These are phyloP conservation scores for Afroboletus lepidellus DNA, from an alignment of 1,284 basidiomycete genomes.

Conservation along the genomic window DNA sequence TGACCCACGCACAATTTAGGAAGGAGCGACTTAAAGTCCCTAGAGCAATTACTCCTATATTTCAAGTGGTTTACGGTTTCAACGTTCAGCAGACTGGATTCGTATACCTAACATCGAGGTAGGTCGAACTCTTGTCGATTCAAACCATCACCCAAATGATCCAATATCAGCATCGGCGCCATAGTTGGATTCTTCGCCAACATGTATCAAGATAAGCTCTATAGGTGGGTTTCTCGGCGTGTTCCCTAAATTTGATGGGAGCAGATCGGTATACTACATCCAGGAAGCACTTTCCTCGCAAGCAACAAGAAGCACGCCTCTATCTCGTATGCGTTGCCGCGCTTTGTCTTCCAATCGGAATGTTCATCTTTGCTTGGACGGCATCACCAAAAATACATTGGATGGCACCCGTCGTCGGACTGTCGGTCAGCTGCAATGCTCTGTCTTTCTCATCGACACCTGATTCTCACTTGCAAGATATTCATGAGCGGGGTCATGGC, in stretches of 20 bases:
- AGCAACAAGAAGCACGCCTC: conserved; percentile 61
- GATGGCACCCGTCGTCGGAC: conserved; percentile 43
- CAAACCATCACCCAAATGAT: not conserved
- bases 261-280: not conserved
- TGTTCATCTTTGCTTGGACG: conserved; percentile 51
- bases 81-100: conserved; percentile 62
- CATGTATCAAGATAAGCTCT: conserved; percentile 65
- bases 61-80: conserved; percentile 63
- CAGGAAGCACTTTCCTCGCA: conserved; percentile 32
- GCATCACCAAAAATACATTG: conserved; percentile 34
- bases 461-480: conserved; percentile 40
- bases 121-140: conserved; percentile 24
- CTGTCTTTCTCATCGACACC: not conserved
- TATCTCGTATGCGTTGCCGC: conserved; percentile 55
- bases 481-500: conserved; percentile 57
- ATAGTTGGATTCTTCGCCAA: conserved; percentile 57
- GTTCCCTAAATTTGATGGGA: not conserved
- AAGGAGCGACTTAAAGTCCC: not conserved
- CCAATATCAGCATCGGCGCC: conserved; percentile 55
- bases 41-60: conserved; percentile 64
- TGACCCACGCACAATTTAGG: conserved; percentile 1
- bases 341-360: conserved; percentile 49
- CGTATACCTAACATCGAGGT: conserved; percentile 61
- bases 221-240: conserved; percentile 41
- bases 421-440: conserved; percentile 33